These are phyloP conservation scores for Mallotus nudiflorus DNA, from an alignment of 345 rosid genomes.

Conservation along the genomic window DNA sequence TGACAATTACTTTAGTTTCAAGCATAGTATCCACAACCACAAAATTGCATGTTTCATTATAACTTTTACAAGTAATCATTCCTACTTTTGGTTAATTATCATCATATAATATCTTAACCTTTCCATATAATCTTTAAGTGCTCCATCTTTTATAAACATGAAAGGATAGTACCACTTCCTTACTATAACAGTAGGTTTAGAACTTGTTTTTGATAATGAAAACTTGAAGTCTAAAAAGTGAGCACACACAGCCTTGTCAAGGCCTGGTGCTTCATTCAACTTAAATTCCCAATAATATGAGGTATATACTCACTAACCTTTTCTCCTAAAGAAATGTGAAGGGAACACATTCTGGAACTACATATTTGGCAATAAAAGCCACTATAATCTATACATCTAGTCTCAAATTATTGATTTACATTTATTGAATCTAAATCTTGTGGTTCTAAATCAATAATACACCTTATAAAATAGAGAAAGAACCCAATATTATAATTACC, in stretches of 20 bases:
- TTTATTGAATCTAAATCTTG: not conserved
- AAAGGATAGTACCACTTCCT: slow-evolving; percentile 31
- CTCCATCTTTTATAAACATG: slow-evolving; percentile 21
- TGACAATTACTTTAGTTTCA: not conserved
- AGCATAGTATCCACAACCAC: slow-evolving; percentile 8
- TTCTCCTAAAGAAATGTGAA: too few species aligned
- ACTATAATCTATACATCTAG: not conserved
- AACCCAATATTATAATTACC: not conserved
- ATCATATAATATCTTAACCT: slow-evolving; percentile 19
- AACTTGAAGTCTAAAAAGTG: slow-evolving; percentile 17
- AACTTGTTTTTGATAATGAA: slow-evolving; percentile 3
- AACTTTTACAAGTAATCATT: not conserved
- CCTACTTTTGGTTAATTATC: slow-evolving; percentile 22
- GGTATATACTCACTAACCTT: too few species aligned
- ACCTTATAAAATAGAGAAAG: slow-evolving; percentile 5
- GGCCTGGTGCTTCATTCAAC: slow-evolving; percentile 26
- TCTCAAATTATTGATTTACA: slow-evolving; percentile 17
- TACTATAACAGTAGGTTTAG: not conserved
- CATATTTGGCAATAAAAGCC: slow-evolving; percentile 8
- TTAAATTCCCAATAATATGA: slow-evolving; percentile 9
- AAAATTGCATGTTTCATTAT: not conserved
- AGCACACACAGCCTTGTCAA: slow-evolving; percentile 7
- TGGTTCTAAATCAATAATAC: slow-evolving; percentile 10
- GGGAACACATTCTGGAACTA: slow-evolving; percentile 15
- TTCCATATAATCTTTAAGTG: slow-evolving; percentile 10